Conservation (phyloP, 2,329 filamentous ascomycete species). For the Venturia oleaginea region DNA sequence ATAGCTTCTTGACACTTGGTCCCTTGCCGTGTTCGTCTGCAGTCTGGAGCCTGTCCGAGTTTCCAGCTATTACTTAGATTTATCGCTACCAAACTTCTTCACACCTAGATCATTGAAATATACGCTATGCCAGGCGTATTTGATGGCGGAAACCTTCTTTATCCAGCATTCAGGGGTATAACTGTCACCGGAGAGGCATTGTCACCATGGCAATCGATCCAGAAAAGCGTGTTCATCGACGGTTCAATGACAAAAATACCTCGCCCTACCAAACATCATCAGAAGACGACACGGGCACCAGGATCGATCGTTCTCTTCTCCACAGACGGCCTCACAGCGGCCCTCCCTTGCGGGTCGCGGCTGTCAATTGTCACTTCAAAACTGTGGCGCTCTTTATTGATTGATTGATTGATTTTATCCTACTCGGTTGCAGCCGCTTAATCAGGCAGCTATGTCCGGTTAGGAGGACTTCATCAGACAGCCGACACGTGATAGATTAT, state of each 20-base stretch:
- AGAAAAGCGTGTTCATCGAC: background rate
- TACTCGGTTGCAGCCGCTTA: too few species aligned
- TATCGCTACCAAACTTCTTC: background rate
- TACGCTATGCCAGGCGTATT: background rate
- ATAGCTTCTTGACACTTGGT: background rate
- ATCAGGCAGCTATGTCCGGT: too few species aligned
- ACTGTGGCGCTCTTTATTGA: background rate
- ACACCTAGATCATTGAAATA: background rate
- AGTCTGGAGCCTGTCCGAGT: background rate
- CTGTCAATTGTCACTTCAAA: background rate
- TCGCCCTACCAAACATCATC: background rate
- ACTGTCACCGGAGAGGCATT: background rate
- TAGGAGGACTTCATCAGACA: too few species aligned
- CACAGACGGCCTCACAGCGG: background rate
- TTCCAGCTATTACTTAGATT: background rate
- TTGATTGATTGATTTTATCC: too few species aligned
- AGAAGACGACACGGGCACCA: background rate
- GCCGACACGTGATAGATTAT: too few species aligned
- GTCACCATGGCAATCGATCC: background rate
- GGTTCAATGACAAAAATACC: background rate
- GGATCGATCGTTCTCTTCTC: conserved; percentile 2
- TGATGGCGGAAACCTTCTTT: background rate
- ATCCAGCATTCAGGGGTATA: background rate
- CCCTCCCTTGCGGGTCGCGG: background rate
- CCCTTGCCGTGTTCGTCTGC: background rate